Evolutionary conservation across 148 eudicot species (phyloP), one percentile per base, ranked within the genome.

Genomic region (Limonium bicolor): DNA sequence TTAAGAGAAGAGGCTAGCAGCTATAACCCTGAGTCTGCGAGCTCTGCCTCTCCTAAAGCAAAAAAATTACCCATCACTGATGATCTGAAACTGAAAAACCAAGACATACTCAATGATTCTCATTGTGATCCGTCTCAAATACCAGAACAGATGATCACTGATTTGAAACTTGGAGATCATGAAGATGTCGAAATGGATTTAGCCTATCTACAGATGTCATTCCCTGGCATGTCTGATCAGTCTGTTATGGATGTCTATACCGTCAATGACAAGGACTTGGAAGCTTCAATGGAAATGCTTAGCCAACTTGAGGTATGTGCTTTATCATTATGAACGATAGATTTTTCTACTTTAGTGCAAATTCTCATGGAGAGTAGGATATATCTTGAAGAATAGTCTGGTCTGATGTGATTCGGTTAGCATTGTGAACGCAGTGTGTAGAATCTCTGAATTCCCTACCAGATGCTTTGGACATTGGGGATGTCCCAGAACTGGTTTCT

Each of bases 171-270:
- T 15, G 11, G 47, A 37, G 81, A 41, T 41, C n/a, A n/a, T n/a
- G 94, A 72, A 36, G 86, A 77, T n/a, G 58, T 43, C 60, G 82
- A 76, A 55, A 80, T 83, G 81, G 86, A 77, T 56, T 53, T 88
- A 55, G 80, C 73, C 30, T 83, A 69, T 69, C 86, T 88, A 41
- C 81, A 80, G 69, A 77, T 83, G 92, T 47, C 45, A 11, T 88
- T 69, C 58, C 92, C 97, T 65, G 83, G 74, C 17, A 50, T 88
- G 44, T 83, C 86, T 45, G 67, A 72, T 39, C 81, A 88, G 54
- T 88, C 78, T 13, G 69, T 88, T 55, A 56, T 72, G 35, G 86
- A 69, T 51, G 80, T 88, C 59, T 88, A 88, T 65, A 18, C 51
- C 24, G 71, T 75, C 50, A 83, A 73, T 60, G 39, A 46, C 4